Evolutionary conservation across 192 early-diverging fungal genomes (phyloP), one percentile per base, ranked within the genome.

Genomic region (Umbelopsis ramanniana): DNA sequence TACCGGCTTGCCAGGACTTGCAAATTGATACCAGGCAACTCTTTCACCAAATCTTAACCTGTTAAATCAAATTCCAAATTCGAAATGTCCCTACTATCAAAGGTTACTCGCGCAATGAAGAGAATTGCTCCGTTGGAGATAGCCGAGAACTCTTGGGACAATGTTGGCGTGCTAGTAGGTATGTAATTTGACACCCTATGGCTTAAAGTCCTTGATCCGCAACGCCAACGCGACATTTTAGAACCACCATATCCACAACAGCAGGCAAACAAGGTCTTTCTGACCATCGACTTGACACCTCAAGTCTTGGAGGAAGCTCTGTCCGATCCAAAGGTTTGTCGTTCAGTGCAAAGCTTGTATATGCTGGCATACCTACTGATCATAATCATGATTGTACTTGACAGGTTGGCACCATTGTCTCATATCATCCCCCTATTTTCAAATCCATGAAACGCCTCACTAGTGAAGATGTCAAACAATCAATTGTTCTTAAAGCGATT

Each of bases 351-450:
- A 46, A 50, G 7, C 8, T 37, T 12, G 33, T 17, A 43, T 55
- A 29, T 14, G 17, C 4, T 54, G 15, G 19, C 9, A 6, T 15
- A 5, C 23, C 22, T 50, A 45, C 38, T 23, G 29, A n/a, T 35
- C 21, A 12, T 70, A 9, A 23, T 72, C 22, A 8, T 68, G 5
- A 1, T 15, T 8, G 43, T 15, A 3, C 38, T 6, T 24, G 9
- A 72, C 46, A 81, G 76, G 87, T 97, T 6, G 97, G 94, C 23
- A 88, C 95, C 3, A 95, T 98, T 73, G 88, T 98, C 21, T 83
- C 95, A 23, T 98, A 98, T 81, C 96, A 97, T 77, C 97, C 96
- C 45, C 95, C 96, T 11, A 91, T 98, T 55, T 98, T 98, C 83
- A 81, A 81, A 17, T 74, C 89, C 22, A 85, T 94, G 77, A 97